Base-by-base conservation (phyloP, 495 filamentous ascomycete species). In the Annulohypoxylon maeteangense region DNA sequence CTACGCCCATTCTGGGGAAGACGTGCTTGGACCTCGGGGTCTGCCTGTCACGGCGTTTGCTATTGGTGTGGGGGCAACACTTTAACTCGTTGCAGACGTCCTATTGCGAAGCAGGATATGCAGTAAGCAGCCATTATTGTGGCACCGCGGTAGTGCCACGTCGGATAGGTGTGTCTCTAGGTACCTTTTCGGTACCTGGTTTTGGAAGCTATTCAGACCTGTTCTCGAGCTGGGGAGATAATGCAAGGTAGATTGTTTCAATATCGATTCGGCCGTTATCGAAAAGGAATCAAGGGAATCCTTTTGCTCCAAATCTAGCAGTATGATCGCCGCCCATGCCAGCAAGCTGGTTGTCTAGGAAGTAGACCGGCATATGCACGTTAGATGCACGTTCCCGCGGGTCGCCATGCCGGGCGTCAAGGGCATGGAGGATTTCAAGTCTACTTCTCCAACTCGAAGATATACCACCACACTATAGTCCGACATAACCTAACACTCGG, bases 61-160 rank as follows among this genome's bases (percentile, higher is more conserved):
- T 68, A 47, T 57, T 65, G 70, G 65, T 68, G 70, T 73, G 70
- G 65, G 70, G 65, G 60, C 40, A 44, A 44, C 56, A 27, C 40
- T 51, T 70, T 40, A 51, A 56, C 47, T 54, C 40, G 65, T 68
- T 67, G 47, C 23, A 12, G 54, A 72, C 25, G 65, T 67, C 60
- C 61, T 66, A 56, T 65, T 57, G 70, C 55, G 50, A 68, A 42
- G 61, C 48, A 48, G 32, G 65, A 62, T 73, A 73, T 73, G 70
- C 70, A 73, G 70, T 73, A 68, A 73, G 65, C 65, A 73, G 65
- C 70, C 62, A 68, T 73, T 44, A 51, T 63, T 62, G 70, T 62
- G 48, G 65, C 61, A 62, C 70, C 51, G 32, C 48, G 4, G 45
- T 40, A 72, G 47, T 66, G 65, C 56, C 65, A 68, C 65, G 70